Base-by-base conservation (phyloP, 2,329 filamentous ascomycete genomes). In the Neodidymelliopsis sp. region DNA sequence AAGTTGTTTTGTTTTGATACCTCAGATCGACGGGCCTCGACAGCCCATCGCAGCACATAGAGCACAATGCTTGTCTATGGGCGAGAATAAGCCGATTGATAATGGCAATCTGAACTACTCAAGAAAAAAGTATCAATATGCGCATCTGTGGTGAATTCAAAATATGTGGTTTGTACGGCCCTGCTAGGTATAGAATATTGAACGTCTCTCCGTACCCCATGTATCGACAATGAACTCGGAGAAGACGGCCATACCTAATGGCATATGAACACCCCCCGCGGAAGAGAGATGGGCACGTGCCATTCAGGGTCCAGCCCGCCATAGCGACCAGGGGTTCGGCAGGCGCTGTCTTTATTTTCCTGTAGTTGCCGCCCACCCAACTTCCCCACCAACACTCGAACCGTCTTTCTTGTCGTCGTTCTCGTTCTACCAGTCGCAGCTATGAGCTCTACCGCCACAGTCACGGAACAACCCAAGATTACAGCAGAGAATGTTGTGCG, bases 401-500 rank as follows among this genome's bases (percentile, higher is more conserved):
- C 38, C 25, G 4, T 23, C 36, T 18, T 23, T 33, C 24, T 13
- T 44, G 2, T 19, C 24, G 31, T 36, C 19, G 6, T 23, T 33
- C 16, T 36, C 19, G 6, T 23, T 33, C 16, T 33, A 10, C 22
- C 43, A 16, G 28, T 56, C 37, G 54, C 57, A 56, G 67, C 11
- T 35, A 73, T 73, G 70, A 70, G 65, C 48, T 54, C 65, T 27
- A 71, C 65, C 13, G 53, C 58, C 6, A 67, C 65, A 4, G 55
- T 66, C 37, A 67, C 66, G n/a, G 60, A 66, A 40, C 66, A 80
- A 29, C 80, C 85, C 67, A 79, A 83, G 46, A 91, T 95, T 69
- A 96, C 90, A 41, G 91, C 91, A 13, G 85, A 94, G 64, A 90
- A 89, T 67, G 91, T 99, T 65, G 81, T 93, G 50, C 86, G 85